Base-by-base conservation (phyloP, 495 filamentous ascomycete species). In the Tuber magnatum region DNA sequence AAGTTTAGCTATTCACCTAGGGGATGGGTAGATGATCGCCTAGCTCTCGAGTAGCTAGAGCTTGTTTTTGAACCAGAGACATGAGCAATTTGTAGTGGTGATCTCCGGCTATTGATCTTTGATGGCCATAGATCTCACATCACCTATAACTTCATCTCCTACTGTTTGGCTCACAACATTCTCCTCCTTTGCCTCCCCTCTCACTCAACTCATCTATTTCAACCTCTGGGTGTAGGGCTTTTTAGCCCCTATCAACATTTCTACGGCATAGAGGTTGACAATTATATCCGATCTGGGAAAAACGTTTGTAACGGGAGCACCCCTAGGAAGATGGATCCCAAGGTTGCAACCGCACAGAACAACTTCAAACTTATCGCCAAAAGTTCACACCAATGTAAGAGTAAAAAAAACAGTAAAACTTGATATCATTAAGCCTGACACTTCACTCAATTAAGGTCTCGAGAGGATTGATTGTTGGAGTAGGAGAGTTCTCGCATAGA, bases 121-220 rank as follows among this genome's bases (percentile, higher is more conserved):
- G 71, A 77, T 41, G 72, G 75, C 10, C 72, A 77, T 38, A 44
- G 38, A 12, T 77, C 75, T 22, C 43, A 77, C 42, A 46, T 71
- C n/a, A 68, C n/a, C 2, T 74, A 68, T 65, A 48, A 70, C n/a
- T 74, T 74, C 35, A 28, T 76, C 24, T 39, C 72, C 16, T 76
- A 68, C 51, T 73, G 74, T 32, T 41, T 71, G 32, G 42, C 70
- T 38, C 3, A 73, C 40, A 38, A 35, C 20, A 20, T 44, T 44
- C 43, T 44, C 12, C 40, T 20, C 16, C 12, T 16, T 16, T 44
- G 16, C 43, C 43, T 44, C 16, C 16, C 16, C 1, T 18, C 16
- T 44, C 43, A 20, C 43, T 44, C 42, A 43, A 68, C 70, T n/a
- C 71, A 70, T 35, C 71, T 73, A 69, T 40, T 74, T 20, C 73